Evolutionary conservation across 1,139 yeast genomes (phyloP).

Genomic region (Geotrichum reessii): DNA sequence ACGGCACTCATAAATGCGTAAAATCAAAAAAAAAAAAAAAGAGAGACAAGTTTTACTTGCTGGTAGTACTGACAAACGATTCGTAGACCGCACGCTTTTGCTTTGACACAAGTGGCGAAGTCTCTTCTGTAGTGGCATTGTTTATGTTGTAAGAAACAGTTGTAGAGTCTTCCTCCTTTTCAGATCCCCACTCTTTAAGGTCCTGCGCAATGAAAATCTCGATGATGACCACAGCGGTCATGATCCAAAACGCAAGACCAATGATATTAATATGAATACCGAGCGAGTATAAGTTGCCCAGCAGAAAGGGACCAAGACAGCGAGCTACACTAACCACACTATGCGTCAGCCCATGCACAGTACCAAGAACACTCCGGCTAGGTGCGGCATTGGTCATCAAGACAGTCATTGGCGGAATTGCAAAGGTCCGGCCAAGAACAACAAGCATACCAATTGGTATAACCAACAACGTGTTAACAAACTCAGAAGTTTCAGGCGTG

Average conservation of each 20-base stretch:
- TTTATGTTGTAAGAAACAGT: neutral
- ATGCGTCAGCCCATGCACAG: conserved; percentile 33
- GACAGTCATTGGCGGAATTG: conserved; percentile 33
- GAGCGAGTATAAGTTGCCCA: conserved; percentile 50
- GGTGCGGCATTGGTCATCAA: conserved; percentile 33
- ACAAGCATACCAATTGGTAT: conserved; percentile 18
- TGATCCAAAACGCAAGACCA: conserved; percentile 49
- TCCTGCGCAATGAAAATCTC: conserved; percentile 26
- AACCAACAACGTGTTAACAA: conserved; percentile 1
- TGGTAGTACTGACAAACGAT: neutral
- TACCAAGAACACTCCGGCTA: conserved; percentile 27
- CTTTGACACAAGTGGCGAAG: neutral
- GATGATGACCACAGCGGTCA: conserved; percentile 35
- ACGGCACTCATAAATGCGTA: neutral
- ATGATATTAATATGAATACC: conserved; percentile 41
- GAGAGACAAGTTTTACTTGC: neutral
- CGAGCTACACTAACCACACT: conserved; percentile 48
- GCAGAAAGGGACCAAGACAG: conserved; percentile 50
- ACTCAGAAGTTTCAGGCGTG: conserved; percentile 40
- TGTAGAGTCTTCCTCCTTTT: neutral
- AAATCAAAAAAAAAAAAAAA: neutral
- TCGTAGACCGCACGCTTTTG: neutral
- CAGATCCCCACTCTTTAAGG: conserved; percentile 31
- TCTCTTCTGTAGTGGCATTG: neutral
- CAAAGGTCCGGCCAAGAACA: conserved; percentile 30